Evolutionary conservation across 257 asterid genomes (phyloP).

Genomic region (Echites panduratus): DNA sequence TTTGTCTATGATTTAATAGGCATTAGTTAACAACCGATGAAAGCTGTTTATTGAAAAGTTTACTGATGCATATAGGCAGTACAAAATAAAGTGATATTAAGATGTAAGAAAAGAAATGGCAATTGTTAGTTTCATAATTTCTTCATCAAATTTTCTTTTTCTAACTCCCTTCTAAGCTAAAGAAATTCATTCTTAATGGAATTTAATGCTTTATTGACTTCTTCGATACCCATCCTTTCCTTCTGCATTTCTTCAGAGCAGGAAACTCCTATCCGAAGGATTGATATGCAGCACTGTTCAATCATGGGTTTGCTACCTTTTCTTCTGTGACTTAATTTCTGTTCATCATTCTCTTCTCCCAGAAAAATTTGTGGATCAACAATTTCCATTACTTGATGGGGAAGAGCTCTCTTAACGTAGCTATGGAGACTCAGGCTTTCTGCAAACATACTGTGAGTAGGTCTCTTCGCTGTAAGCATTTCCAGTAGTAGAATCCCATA

Average conservation of each 20-base stretch:
- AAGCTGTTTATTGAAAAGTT: too few relatives aligned
- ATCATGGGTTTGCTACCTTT: background rate
- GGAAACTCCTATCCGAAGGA: slow-evolving; percentile 15
- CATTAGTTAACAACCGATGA: too few relatives aligned
- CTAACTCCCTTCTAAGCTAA: background rate
- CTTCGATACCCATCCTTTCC: slow-evolving; percentile 20
- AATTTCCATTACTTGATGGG: slow-evolving; percentile 10
- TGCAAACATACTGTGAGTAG: slow-evolving; percentile 8
- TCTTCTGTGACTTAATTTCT: background rate
- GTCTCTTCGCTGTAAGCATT: slow-evolving; percentile 20
- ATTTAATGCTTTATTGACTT: slow-evolving; percentile 7
- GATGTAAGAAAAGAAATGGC: too few relatives aligned
- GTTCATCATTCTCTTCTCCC: slow-evolving; percentile 3
- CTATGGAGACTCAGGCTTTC: slow-evolving; percentile 11
- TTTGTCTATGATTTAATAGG: too few relatives aligned
- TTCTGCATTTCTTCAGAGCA: slow-evolving; percentile 16
- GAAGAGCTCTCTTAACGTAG: slow-evolving; percentile 12
- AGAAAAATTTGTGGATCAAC: slow-evolving; percentile 13
- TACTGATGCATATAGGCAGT: too few relatives aligned
- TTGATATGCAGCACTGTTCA: slow-evolving; percentile 4
- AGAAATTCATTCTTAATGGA: slow-evolving; percentile 6
- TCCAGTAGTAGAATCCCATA: slow-evolving; percentile 22
- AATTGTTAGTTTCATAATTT: too few relatives aligned
- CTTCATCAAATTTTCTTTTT: too few relatives aligned
- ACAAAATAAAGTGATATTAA: too few relatives aligned